These are phyloP conservation scores for Setomelanomma holmii DNA, from an alignment of 2,329 filamentous ascomycete species.

Conservation along the genomic window DNA sequence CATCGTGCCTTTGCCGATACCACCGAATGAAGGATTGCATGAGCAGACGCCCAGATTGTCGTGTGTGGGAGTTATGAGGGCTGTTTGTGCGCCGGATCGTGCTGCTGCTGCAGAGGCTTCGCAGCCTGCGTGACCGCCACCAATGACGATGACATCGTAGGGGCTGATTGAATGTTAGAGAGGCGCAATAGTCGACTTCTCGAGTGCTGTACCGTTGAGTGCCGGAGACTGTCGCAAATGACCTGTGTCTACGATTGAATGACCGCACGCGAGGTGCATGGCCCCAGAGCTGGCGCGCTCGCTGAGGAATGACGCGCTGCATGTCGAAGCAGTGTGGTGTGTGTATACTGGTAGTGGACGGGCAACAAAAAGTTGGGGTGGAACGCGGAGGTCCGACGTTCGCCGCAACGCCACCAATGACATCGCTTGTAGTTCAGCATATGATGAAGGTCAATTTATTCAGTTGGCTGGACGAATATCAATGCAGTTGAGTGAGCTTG, in stretches of 20 bases:
- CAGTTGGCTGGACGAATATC: too few species aligned
- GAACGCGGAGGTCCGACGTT: conserved; percentile 16
- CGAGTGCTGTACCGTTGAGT: conserved; percentile 29
- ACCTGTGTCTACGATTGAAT: conserved; percentile 42
- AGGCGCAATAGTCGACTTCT: not conserved
- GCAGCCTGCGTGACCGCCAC: conserved; percentile 92
- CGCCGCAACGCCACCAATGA: conserved; percentile 15
- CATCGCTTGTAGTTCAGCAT: too few species aligned
- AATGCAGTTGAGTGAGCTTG: too few species aligned
- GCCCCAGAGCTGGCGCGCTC: conserved; percentile 54
- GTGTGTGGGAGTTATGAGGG: conserved; percentile 84
- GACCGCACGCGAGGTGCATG: conserved; percentile 57
- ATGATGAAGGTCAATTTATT: too few species aligned
- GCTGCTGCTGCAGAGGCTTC: conserved; percentile 94
- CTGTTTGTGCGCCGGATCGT: conserved; percentile 85
- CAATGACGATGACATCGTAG: conserved; percentile 94
- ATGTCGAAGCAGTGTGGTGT: conserved; percentile 13
- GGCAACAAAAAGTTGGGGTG: conserved; percentile 17
- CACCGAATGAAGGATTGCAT: conserved; percentile 95
- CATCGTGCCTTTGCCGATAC: conserved; percentile 98
- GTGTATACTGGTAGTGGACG: not conserved
- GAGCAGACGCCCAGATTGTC: conserved; percentile 94
- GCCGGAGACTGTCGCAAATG: conserved; percentile 56
- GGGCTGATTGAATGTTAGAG: conserved; percentile 57
- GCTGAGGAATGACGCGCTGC: conserved; percentile 34